phyloP scores from a whole-genome alignment of 2,329 filamentous ascomycete genomes.

The Chaetomiaceae sp. region DNA sequence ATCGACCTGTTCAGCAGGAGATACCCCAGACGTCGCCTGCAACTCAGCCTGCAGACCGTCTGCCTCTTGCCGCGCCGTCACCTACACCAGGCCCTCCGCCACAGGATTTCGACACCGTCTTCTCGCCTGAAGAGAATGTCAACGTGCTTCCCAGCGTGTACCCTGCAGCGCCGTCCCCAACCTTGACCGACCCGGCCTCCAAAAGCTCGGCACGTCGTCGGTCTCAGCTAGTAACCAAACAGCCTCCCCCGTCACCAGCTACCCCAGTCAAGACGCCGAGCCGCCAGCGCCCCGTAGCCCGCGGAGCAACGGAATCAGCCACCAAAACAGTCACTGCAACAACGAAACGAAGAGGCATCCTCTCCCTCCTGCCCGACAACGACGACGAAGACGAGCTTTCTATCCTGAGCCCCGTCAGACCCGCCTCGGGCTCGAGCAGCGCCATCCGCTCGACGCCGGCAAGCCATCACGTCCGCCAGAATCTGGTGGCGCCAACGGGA shows the following conservation, averaged over 20 bases:
- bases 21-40: conserved; percentile 8
- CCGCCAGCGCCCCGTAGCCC: background rate
- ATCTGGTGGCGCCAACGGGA: background rate
- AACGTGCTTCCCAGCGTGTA: conserved; percentile 2
- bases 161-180: conserved; percentile 5
- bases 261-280: conserved; percentile 1
- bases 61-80: background rate
- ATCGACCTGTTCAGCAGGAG: background rate
- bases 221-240: background rate
- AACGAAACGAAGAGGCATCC: conserved; percentile 31
- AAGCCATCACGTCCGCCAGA: conserved; percentile 4
- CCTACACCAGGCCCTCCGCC: background rate
- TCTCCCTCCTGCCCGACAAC: conserved; percentile 38
- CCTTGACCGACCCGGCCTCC: conserved; percentile 9
- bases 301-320: conserved; percentile 6
- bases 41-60: background rate
- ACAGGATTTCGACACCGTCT: too few relatives aligned
- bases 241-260: background rate
- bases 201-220: background rate
- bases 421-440: conserved; percentile 9
- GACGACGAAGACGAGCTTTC: conserved; percentile 36
- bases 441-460: conserved; percentile 8
- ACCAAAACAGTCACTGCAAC: conserved; percentile 11
- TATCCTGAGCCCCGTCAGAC: conserved; percentile 23
- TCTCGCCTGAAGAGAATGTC: too few relatives aligned